Evolutionary conservation across 495 filamentous ascomycete genomes (phyloP).

Genomic region (Penicillium maclennaniae): DNA sequence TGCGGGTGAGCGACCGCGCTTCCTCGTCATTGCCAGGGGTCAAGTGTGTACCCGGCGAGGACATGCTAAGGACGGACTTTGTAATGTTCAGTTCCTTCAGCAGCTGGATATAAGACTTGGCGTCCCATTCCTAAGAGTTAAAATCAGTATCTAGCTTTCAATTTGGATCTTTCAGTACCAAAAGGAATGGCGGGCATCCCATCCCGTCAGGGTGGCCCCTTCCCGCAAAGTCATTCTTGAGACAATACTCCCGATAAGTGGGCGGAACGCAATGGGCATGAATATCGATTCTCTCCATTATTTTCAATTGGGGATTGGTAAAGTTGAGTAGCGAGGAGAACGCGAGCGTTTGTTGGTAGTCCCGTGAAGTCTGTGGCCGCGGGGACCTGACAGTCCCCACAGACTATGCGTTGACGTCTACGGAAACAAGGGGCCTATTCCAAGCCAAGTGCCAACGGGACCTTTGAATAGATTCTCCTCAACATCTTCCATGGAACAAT

Average conservation of each 20-base stretch:
- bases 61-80: constrained; percentile 50
- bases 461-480: no score
- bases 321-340: neutral
- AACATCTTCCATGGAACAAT: no score
- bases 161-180: neutral
- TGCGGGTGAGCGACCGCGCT: constrained; percentile 29
- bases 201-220: constrained; percentile 44
- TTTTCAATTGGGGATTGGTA: neutral
- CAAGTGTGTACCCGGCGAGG: constrained; percentile 47
- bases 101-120: constrained; percentile 39
- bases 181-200: constrained; percentile 47
- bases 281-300: constrained; percentile 31
- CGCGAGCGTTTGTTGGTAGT: neutral
- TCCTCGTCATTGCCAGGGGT: constrained; percentile 28
- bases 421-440: no score
- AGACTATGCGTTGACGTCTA: no score
- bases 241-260: constrained; percentile 30
- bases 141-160: neutral
- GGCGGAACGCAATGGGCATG: constrained; percentile 37
- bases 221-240: constrained; percentile 28
- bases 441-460: no score
- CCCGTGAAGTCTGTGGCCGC: neutral
- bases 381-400: neutral
- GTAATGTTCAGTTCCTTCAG: constrained; percentile 44
- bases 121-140: constrained; percentile 36